These are phyloP conservation scores for Sclerotinia nivalis DNA, from an alignment of 2,329 filamentous ascomycete species.

Conservation along the genomic window DNA sequence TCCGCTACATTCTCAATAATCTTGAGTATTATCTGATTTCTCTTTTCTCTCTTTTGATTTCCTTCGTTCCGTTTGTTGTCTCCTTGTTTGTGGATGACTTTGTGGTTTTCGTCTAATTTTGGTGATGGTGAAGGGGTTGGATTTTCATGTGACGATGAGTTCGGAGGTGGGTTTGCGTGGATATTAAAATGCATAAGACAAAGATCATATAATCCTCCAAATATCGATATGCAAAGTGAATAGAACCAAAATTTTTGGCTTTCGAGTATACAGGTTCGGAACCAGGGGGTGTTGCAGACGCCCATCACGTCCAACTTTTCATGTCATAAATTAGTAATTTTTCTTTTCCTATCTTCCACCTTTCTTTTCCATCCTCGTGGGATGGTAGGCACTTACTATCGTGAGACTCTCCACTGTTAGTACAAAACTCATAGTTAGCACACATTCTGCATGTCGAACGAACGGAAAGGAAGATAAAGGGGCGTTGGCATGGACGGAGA, in stretches of 20 bases:
- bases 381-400: slow-evolving; percentile 50
- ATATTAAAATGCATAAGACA: background rate
- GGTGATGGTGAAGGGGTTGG: background rate
- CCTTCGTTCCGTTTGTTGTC: background rate
- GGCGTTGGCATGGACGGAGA: background rate
- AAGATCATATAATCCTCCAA: slow-evolving; percentile 42
- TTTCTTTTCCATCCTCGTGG: no score
- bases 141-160: background rate
- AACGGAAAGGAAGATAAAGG: background rate
- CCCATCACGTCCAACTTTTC: slow-evolving; percentile 51
- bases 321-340: background rate
- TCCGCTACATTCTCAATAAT: slow-evolving; percentile 61
- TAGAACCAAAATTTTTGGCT: slow-evolving; percentile 72
- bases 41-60: background rate
- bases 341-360: background rate
- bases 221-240: slow-evolving; percentile 46
- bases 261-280: slow-evolving; percentile 54
- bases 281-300: slow-evolving; percentile 46
- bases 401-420: slow-evolving; percentile 59
- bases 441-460: background rate
- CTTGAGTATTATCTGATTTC: slow-evolving; percentile 5
- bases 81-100: background rate
- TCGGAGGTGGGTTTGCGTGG: background rate
- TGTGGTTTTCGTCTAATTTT: background rate
- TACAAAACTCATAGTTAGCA: background rate